phyloP scores from a whole-genome alignment of 306 rosid species.

The Cucurbita argyrosperma region DNA sequence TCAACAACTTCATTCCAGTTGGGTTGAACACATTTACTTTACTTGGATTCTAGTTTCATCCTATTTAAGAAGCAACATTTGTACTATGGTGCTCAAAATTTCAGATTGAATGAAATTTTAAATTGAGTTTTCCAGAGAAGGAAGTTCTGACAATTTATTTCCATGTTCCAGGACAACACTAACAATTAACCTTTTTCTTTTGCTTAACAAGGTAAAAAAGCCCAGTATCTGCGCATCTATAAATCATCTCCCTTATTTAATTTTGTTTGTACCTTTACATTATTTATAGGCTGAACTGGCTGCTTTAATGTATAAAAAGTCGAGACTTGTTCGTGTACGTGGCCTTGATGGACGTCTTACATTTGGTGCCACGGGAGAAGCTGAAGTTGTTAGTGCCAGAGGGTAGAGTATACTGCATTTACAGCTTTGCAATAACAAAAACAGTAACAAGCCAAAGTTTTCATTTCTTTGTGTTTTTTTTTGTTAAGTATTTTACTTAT shows the following conservation, averaged over 20 bases:
- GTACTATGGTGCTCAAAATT: background rate
- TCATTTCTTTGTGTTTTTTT: background rate
- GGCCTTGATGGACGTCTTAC: conserved; percentile 56
- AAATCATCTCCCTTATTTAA: background rate
- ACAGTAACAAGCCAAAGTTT: background rate
- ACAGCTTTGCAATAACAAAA: background rate
- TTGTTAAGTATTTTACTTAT: background rate
- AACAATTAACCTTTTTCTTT: background rate
- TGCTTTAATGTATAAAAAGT: conserved; percentile 67
- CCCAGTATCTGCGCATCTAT: background rate
- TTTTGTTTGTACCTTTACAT: background rate
- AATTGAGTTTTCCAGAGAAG: background rate
- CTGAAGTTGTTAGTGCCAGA: conserved; percentile 89
- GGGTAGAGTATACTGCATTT: conserved; percentile 31
- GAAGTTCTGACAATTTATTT: background rate
- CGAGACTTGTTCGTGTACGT: conserved; percentile 66
- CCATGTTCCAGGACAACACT: background rate
- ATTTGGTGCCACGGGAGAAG: conserved; percentile 65
- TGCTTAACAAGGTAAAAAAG: background rate
- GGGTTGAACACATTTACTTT: background rate
- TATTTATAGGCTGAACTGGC: conserved; percentile 79
- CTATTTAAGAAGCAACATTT: background rate
- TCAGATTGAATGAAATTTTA: background rate
- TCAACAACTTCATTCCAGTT: background rate
- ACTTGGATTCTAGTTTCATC: background rate